Evolutionary conservation across 106 monocot species (phyloP).

Genomic region (Apostasia shenzhenica): DNA sequence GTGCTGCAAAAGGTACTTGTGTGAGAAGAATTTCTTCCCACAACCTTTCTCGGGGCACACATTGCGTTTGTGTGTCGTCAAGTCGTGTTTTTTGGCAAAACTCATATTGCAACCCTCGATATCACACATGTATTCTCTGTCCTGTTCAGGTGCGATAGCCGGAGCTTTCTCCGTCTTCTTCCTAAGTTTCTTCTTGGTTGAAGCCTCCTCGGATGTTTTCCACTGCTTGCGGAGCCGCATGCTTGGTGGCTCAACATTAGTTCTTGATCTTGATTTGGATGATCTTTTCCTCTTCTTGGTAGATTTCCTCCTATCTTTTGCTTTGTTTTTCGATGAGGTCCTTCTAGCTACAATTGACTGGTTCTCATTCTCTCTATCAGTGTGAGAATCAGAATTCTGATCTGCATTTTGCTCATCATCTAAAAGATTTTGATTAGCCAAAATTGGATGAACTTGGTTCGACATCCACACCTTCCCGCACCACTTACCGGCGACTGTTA

Average conservation of each 20-base stretch:
- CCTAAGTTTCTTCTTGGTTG: slow-evolving; percentile 1
- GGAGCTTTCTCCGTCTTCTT: slow-evolving; percentile 29
- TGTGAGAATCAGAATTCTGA: not conserved
- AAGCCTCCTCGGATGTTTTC: not conserved
- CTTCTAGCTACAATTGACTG: not conserved
- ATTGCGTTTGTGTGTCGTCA: slow-evolving; percentile 66
- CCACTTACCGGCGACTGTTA: slow-evolving; percentile 84
- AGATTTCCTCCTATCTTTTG: not conserved
- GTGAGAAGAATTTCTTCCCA: slow-evolving; percentile 92
- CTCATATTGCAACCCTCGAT: slow-evolving; percentile 80
- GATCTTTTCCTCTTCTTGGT: slow-evolving; percentile 5
- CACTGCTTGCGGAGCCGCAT: not conserved
- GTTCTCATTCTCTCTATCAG: not conserved
- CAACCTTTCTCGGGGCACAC: slow-evolving; percentile 87
- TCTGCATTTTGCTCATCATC: slow-evolving; percentile 18
- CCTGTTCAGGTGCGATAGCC: slow-evolving; percentile 1
- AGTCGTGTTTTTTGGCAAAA: slow-evolving; percentile 62
- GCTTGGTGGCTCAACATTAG: not conserved
- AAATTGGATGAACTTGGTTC: slow-evolving; percentile 83
- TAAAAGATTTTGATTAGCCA: slow-evolving; percentile 22
- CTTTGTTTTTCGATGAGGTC: slow-evolving; percentile 1
- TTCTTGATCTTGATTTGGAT: not conserved
- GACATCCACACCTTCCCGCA: slow-evolving; percentile 99
- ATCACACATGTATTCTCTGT: slow-evolving; percentile 39
- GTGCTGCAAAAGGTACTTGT: slow-evolving; percentile 91